Base-by-base conservation (phyloP, 192 early-diverging fungal species). In the Coemansia sp. region DNA sequence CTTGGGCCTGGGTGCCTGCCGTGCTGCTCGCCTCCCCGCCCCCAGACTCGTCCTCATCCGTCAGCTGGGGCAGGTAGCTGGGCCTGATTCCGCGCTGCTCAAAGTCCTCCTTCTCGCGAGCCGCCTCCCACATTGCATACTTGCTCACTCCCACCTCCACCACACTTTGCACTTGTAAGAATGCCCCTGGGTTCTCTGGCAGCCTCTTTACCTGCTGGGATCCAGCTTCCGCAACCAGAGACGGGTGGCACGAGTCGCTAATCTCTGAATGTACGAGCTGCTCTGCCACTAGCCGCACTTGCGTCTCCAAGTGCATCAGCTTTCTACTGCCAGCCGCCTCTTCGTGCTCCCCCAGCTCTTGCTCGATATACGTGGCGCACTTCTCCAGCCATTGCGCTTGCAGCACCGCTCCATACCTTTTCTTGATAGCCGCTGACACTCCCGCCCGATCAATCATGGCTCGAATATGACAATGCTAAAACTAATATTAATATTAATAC, bases 71-170 rank as follows among this genome's bases (percentile, higher is more conserved):
- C 22, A 82, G 60, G 49, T 82, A 82, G 63, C 80, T 82, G 6
- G 80, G 80, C 29, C 75, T 64, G 18, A 82, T 74, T 36, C 80
- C 80, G 31, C 80, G 72, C 69, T 74, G 75, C 60, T 77, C 75
- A 71, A 70, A 83, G 64, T 79, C 81, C 43, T 83, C 81, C 40
- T 73, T 79, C 52, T 79, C 81, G 39, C 68, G 69, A 62, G 75
- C 64, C 22, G 76, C 81, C 74, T 83, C 76, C 76, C 76, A 79
- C 76, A 83, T 73, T 9, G 73, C 65, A 60, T 75, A 72, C 65
- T 76, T 79, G 70, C 81, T 83, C 8, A 79, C 64, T 7, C 81
- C 81, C 8, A 83, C 67, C 16, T 83, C 81, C 64, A 74, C 70
- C 11, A 83, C 71, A 20, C 79, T 74, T 39, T 83, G 81, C 13